Base-by-base conservation (phyloP, 1,284 basidiomycete genomes). In the Anthracocystis setariae region DNA sequence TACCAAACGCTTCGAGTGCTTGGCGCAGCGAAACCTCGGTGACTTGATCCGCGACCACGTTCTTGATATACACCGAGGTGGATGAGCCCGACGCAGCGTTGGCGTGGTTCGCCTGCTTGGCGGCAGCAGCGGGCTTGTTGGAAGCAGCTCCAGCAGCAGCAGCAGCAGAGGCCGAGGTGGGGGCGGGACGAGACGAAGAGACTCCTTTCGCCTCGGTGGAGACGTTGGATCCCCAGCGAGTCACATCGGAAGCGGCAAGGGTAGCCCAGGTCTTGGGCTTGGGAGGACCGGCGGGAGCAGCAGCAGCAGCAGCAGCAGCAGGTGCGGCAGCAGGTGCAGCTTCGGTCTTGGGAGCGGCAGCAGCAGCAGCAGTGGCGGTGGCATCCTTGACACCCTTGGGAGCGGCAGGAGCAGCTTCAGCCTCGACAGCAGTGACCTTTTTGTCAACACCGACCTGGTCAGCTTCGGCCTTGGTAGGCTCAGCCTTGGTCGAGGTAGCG, bases 21-120 rank as follows among this genome's bases (percentile, higher is more conserved):
- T 85, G 84, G 46, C 84, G 86, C 32, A 98, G 87, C 1, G 87
- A 85, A 18, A 84, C 76, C 52, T 89, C 87, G 57, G 89, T 86
- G 40, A 97, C 86, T 23, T 87, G 85, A 70, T 95, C 92, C n/a
- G 88, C 86, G 1, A 92, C 89, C 72, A 89, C 89, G 88, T 91
- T 78, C 68, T 82, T 82, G 59, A 82, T 65, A 60, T 78, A 82
- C n/a, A 82, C 80, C 46, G 66, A 62, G 38, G 58, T 59, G 10
- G 69, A 61, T 8, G 46, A n/a, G 50, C 47, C 46, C 3, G 33
- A 40, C n/a, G 38, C 44, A 2, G 44, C 37, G 12, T 46, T 20
- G 18, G 56, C 46, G 12, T 52, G 52, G 7, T 47, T 27, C 17
- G 54, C 29, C 29, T 5, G 29, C 29, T 29, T 29, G 35, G 35